phyloP scores from a whole-genome alignment of 2,329 filamentous ascomycete species.

The Aspergillus ochraceus region DNA sequence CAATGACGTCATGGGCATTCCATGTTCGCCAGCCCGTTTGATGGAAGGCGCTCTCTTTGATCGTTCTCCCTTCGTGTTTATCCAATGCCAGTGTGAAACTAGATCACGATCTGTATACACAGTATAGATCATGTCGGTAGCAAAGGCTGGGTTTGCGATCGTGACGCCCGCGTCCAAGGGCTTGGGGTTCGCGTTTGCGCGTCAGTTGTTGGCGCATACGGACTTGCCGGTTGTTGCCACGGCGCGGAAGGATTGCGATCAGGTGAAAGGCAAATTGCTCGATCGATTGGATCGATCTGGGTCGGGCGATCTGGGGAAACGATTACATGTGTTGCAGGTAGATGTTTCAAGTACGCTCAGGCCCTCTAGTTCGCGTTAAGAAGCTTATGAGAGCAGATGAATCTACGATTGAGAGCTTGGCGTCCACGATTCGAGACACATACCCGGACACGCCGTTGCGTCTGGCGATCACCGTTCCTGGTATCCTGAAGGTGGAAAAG shows the following conservation, averaged over 20 bases:
- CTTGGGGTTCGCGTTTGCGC: slow-evolving; percentile 62
- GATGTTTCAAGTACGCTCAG: slow-evolving; percentile 57
- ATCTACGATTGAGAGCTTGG: slow-evolving; percentile 57
- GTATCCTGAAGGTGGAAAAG: slow-evolving; percentile 72
- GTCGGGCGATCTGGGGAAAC: slow-evolving; percentile 40
- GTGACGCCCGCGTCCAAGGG: slow-evolving; percentile 62
- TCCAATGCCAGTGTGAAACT: neutral
- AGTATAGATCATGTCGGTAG: neutral
- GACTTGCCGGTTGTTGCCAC: slow-evolving; percentile 60
- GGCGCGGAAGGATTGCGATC: slow-evolving; percentile 54
- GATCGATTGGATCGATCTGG: slow-evolving; percentile 42
- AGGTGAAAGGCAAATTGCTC: slow-evolving; percentile 52
- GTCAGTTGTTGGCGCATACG: slow-evolving; percentile 58
- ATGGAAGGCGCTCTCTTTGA: neutral
- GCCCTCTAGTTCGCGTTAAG: neutral
- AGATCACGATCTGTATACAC: neutral
- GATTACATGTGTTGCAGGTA: slow-evolving; percentile 54
- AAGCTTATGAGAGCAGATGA: slow-evolving; percentile 53
- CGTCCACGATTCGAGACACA: slow-evolving; percentile 53
- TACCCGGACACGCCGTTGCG: slow-evolving; percentile 63
- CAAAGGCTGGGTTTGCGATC: slow-evolving; percentile 30
- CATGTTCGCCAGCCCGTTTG: neutral
- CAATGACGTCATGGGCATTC: neutral
- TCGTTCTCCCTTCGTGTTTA: neutral
- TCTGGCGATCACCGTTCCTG: slow-evolving; percentile 68